These are phyloP conservation scores for Eimeria zaria DNA, from an alignment of 169 alveolate genomes.

Conservation along the genomic window DNA sequence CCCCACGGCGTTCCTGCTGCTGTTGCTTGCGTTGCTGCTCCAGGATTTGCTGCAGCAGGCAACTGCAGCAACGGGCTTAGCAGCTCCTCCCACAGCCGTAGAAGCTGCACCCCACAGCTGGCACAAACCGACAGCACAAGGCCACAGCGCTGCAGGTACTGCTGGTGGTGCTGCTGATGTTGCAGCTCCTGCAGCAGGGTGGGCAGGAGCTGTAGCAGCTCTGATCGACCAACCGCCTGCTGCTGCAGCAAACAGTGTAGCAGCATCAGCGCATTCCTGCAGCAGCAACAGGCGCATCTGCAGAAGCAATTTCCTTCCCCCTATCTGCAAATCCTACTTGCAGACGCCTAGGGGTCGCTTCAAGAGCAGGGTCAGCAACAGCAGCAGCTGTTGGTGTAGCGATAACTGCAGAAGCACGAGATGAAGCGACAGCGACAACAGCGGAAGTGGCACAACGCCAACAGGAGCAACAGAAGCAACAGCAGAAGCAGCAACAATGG, in stretches of 20 bases:
- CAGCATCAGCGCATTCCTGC: slow-evolving; percentile 60
- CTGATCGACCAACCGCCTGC: slow-evolving; percentile 48
- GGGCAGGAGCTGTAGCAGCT: slow-evolving; percentile 60
- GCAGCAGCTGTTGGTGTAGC: background rate
- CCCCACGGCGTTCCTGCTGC: slow-evolving; percentile 72
- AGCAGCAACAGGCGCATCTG: background rate
- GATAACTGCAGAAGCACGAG: background rate
- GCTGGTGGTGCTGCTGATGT: slow-evolving; percentile 17
- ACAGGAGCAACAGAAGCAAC: slow-evolving; percentile 23
- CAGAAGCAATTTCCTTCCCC: background rate
- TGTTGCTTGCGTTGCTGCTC: slow-evolving; percentile 37
- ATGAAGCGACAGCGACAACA: background rate
- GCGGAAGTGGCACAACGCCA: background rate
- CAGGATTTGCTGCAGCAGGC: slow-evolving; percentile 9
- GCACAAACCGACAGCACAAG: slow-evolving; percentile 42
- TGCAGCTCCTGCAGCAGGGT: slow-evolving; percentile 57
- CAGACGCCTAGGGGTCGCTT: background rate
- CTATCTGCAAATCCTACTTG: background rate
- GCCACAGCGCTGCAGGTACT: slow-evolving; percentile 62
- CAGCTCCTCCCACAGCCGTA: slow-evolving; percentile 62
- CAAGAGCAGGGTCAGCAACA: background rate
- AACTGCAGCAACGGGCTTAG: slow-evolving; percentile 43
- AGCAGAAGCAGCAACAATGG: background rate
- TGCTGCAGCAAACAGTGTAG: slow-evolving; percentile 61
- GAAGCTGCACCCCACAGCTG: slow-evolving; percentile 60